Evolutionary conservation across 495 filamentous ascomycete species (phyloP).

Genomic region (Penicillium mononematosum): DNA sequence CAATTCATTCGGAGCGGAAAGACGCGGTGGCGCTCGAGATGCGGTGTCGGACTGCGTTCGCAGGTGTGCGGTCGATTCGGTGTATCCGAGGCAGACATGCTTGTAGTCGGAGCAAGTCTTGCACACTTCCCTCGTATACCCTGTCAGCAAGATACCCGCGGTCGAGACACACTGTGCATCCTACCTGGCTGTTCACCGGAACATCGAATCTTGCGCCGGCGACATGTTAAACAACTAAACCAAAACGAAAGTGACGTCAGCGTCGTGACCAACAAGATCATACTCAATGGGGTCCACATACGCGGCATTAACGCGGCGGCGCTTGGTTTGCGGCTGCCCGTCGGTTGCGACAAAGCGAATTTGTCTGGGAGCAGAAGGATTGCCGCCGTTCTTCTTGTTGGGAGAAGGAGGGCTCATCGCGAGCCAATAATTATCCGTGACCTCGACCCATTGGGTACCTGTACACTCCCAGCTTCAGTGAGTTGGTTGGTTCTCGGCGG

Average conservation of each 20-base stretch:
- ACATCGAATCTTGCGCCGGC: constrained; percentile 80
- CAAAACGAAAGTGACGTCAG: constrained; percentile 16
- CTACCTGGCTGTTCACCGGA: constrained; percentile 69
- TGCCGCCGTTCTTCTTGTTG: constrained; percentile 43
- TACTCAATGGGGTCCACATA: constrained; percentile 43
- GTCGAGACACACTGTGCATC: constrained; percentile 1
- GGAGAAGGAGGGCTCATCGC: constrained; percentile 49
- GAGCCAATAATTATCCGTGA: constrained; percentile 43
- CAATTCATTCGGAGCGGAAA: constrained; percentile 23
- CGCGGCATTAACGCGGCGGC: constrained; percentile 79
- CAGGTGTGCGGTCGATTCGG: constrained; percentile 64
- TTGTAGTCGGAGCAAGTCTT: constrained; percentile 74
- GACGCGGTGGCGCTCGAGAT: constrained; percentile 27
- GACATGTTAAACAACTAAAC: constrained; percentile 70
- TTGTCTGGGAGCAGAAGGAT: constrained; percentile 42
- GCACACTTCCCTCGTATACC: constrained; percentile 46
- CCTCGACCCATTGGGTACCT: constrained; percentile 43
- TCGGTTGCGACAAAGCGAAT: constrained; percentile 82
- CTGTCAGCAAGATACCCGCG: background rate
- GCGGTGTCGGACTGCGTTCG: constrained; percentile 41
- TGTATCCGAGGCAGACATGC: constrained; percentile 68
- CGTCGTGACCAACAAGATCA: constrained; percentile 14
- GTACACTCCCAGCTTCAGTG: constrained; percentile 2
- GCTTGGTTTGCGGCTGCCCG: constrained; percentile 76
- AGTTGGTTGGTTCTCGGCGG: constrained; percentile 3